phyloP scores from a whole-genome alignment of 495 filamentous ascomycete genomes.

The Hyaloscypha finlandica region DNA sequence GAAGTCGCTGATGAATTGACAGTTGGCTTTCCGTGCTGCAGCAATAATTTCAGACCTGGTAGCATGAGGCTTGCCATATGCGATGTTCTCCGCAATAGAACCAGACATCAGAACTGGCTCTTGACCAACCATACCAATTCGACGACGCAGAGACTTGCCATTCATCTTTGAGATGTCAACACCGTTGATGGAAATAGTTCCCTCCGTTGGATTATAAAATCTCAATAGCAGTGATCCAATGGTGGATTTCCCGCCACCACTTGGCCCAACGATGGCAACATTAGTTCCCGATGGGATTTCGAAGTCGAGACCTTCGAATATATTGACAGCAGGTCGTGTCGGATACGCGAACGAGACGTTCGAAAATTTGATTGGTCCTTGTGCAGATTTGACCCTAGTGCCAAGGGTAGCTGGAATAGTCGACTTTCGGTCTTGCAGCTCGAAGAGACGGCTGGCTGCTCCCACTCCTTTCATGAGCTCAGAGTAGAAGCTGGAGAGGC shows the following conservation, averaged over 20 bases:
- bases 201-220: slow-evolving; percentile 82
- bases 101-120: slow-evolving; percentile 97
- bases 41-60: slow-evolving; percentile 77
- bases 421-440: slow-evolving; percentile 89
- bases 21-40: slow-evolving; percentile 93
- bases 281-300: slow-evolving; percentile 90
- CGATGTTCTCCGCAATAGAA: slow-evolving; percentile 93
- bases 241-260: slow-evolving; percentile 92
- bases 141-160: slow-evolving; percentile 87
- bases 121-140: slow-evolving; percentile 93
- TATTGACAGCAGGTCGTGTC: slow-evolving; percentile 82
- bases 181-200: slow-evolving; percentile 81
- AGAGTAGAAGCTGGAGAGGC: slow-evolving; percentile 92
- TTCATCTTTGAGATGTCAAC: slow-evolving; percentile 86
- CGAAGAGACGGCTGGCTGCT: slow-evolving; percentile 91
- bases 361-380: slow-evolving; percentile 83
- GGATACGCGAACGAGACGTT: slow-evolving; percentile 88
- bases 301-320: slow-evolving; percentile 88
- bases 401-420: slow-evolving; percentile 84
- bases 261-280: slow-evolving; percentile 94
- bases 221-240: slow-evolving; percentile 85
- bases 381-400: slow-evolving; percentile 72
- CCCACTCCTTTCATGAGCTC: slow-evolving; percentile 99
- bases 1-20: slow-evolving; percentile 93
- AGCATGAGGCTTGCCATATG: slow-evolving; percentile 85